Evolutionary conservation across 2,329 filamentous ascomycete species (phyloP).

Genomic region (Sclerotinia borealis): DNA sequence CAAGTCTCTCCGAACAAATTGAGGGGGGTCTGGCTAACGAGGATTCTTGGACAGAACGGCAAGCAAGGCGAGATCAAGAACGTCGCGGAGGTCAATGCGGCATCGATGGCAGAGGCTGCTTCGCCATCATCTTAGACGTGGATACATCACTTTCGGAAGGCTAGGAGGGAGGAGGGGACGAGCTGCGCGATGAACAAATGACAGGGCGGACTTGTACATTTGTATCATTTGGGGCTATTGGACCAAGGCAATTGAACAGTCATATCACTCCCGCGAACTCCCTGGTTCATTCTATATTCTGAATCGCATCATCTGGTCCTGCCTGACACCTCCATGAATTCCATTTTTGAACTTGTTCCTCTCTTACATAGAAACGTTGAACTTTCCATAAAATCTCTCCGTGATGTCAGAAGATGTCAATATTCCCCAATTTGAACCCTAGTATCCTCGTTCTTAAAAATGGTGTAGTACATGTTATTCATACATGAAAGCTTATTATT

Average conservation of each 20-base stretch:
- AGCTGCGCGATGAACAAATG: conserved; percentile 5
- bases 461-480: neutral
- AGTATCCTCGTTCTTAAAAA: neutral
- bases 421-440: neutral
- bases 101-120: conserved; percentile 29
- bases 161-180: conserved; percentile 8
- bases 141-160: conserved; percentile 1
- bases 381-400: neutral
- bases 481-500: neutral
- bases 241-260: conserved; percentile 18
- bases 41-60: conserved; percentile 62
- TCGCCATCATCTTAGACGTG: conserved; percentile 22
- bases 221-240: conserved; percentile 25
- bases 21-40: conserved; percentile 21
- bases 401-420: neutral
- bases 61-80: conserved; percentile 85
- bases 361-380: neutral
- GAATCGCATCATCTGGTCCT: neutral
- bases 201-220: conserved; percentile 25
- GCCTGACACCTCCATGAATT: neutral
- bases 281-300: neutral
- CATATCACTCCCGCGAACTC: neutral
- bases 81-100: conserved; percentile 53
- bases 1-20: neutral
- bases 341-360: neutral